Evolutionary conservation across 306 rosid species (phyloP).

Genomic region (Coriaria nepalensis): DNA sequence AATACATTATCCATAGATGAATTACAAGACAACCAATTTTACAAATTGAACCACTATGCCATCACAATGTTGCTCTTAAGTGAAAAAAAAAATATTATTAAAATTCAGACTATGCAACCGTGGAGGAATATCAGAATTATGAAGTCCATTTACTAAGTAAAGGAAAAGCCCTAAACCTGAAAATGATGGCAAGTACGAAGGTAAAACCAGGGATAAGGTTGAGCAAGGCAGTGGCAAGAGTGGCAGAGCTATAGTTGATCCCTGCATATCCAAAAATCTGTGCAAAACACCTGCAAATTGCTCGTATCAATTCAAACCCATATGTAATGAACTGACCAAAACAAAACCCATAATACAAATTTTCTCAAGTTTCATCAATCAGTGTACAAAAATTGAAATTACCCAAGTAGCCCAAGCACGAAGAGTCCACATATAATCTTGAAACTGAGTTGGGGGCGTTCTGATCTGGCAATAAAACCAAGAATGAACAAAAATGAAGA

Average conservation of each 20-base stretch:
- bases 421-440: conserved; percentile 33
- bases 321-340: not conserved
- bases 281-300: conserved; percentile 19
- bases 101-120: too few relatives aligned
- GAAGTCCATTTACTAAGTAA: not conserved
- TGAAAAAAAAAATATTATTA: too few relatives aligned
- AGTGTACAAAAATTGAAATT: conserved; percentile 10
- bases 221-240: conserved; percentile 62
- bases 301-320: conserved; percentile 9
- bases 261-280: conserved; percentile 65
- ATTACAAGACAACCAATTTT: not conserved
- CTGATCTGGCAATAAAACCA: conserved; percentile 21
- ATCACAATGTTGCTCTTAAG: too few relatives aligned
- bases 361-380: not conserved
- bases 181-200: conserved; percentile 47
- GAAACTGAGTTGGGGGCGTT: conserved; percentile 41
- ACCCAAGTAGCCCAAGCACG: conserved; percentile 56
- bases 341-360: not conserved
- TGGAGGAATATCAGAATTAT: too few relatives aligned
- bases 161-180: conserved; percentile 26
- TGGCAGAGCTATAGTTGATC: conserved; percentile 55
- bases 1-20: too few relatives aligned
- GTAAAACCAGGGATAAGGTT: conserved; percentile 72
- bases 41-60: too few relatives aligned
- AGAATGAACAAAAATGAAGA: not conserved